phyloP scores from a whole-genome alignment of 2,329 filamentous ascomycete species.

The Paecilomyces variotii region DNA sequence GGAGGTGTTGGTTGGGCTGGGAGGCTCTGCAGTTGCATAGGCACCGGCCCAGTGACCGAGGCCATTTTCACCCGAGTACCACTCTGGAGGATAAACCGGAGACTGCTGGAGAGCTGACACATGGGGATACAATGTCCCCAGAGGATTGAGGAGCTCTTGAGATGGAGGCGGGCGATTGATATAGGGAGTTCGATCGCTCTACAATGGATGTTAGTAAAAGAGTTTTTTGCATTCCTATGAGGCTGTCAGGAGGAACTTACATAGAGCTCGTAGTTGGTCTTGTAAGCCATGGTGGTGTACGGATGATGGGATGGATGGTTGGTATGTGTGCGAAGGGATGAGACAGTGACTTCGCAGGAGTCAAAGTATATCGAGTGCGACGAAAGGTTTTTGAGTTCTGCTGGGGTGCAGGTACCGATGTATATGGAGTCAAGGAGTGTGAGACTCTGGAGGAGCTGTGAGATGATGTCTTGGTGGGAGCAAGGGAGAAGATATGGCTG shows the following conservation, averaged over 20 bases:
- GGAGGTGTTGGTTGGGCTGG: constrained; percentile 7
- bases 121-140: constrained; percentile 29
- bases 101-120: constrained; percentile 27
- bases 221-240: neutral
- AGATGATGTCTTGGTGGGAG: neutral
- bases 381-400: neutral
- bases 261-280: constrained; percentile 32
- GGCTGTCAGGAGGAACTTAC: constrained; percentile 15
- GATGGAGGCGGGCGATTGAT: constrained; percentile 19
- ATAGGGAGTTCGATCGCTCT: constrained; percentile 21
- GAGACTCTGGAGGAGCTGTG: neutral
- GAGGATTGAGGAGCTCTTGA: constrained; percentile 23
- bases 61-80: constrained; percentile 19
- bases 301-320: neutral
- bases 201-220: neutral
- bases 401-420: neutral
- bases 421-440: neutral
- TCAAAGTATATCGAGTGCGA: neutral
- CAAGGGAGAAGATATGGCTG: neutral
- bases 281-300: constrained; percentile 25
- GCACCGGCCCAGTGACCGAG: constrained; percentile 24
- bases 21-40: constrained; percentile 17
- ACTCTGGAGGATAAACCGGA: constrained; percentile 18
- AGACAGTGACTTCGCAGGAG: neutral
- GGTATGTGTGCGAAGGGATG: neutral